Conservation (phyloP, 2,329 filamentous ascomycete genomes). For the Pestalotiopsis sp. region DNA sequence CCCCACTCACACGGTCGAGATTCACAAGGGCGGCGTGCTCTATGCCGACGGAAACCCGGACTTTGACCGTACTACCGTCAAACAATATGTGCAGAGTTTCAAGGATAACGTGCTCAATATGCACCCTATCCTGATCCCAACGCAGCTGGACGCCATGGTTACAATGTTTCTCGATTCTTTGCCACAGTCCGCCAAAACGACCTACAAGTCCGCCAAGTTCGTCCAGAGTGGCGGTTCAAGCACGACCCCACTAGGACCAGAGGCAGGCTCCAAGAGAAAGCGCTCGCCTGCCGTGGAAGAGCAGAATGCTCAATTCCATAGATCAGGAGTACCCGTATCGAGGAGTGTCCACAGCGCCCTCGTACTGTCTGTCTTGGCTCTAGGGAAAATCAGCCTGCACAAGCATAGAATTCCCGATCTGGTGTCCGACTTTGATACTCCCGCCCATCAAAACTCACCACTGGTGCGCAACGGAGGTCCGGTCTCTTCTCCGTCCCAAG, state of each 20-base stretch:
- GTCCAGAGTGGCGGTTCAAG: conserved; percentile 20
- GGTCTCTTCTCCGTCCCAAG: conserved; percentile 50
- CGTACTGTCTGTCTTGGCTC: conserved; percentile 77
- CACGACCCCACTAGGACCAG: conserved; percentile 8
- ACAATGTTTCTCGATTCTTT: conserved; percentile 52
- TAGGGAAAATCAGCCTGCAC: conserved; percentile 78
- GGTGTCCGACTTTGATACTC: conserved; percentile 48
- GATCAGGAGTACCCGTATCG: conserved; percentile 50
- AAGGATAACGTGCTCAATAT: conserved; percentile 64
- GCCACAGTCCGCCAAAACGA: conserved; percentile 31
- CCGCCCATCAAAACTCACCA: conserved; percentile 36
- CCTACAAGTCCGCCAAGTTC: conserved; percentile 30
- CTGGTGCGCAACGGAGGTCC: conserved; percentile 52
- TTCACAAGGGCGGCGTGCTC: conserved; percentile 40
- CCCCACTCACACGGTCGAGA: conserved; percentile 40
- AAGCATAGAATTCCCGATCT: conserved; percentile 59
- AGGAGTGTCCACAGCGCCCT: conserved; percentile 79
- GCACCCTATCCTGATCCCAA: conserved; percentile 63
- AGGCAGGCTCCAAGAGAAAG: conserved; percentile 53
- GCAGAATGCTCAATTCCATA: conserved; percentile 34
- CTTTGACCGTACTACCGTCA: conserved; percentile 52
- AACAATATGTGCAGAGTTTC: conserved; percentile 57
- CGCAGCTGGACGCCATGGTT: conserved; percentile 54
- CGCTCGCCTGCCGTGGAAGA: conserved; percentile 45
- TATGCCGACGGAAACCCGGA: conserved; percentile 53